A percentile compares a stretch with the other conserved stretches of the same genome.
Evolutionary conservation across 2,329 filamentous ascomycete genomes (phyloP).

Genomic region (Exophiala lecanii-corni): DNA sequence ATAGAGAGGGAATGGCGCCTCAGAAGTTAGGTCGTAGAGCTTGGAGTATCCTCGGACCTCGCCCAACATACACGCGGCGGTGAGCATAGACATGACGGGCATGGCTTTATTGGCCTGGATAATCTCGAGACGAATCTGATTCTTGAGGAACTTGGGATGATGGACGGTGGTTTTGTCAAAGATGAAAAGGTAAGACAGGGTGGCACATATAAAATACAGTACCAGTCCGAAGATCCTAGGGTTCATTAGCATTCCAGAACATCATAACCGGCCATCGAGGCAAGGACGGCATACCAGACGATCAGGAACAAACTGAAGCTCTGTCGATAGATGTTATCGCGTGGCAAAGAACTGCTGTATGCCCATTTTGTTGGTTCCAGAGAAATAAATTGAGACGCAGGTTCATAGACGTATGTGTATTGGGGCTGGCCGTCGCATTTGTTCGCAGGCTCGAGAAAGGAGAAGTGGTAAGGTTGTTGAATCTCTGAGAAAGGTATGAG

Average conservation of each 20-base stretch:
- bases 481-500: constrained; percentile 48
- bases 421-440: constrained; percentile 45
- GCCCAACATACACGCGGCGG: constrained; percentile 71
- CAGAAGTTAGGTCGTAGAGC: constrained; percentile 74
- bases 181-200: constrained; percentile 78
- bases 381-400: constrained; percentile 65
- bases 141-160: constrained; percentile 92
- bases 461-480: constrained; percentile 48
- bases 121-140: constrained; percentile 85
- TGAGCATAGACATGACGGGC: constrained; percentile 78
- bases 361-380: constrained; percentile 70
- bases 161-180: constrained; percentile 87
- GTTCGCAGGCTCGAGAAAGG: constrained; percentile 52
- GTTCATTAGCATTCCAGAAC: no score
- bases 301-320: constrained; percentile 72
- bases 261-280: no score
- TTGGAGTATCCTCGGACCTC: constrained; percentile 82
- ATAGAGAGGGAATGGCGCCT: constrained; percentile 75
- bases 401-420: constrained; percentile 56
- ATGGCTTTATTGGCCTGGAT: constrained; percentile 70
- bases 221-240: constrained; percentile 78
- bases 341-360: constrained; percentile 69
- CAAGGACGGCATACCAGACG: constrained; percentile 68
- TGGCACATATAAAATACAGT: constrained; percentile 79
- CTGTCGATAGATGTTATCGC: constrained; percentile 76